Conservation (phyloP, 345 rosid species). For the Carallia brachiata region DNA sequence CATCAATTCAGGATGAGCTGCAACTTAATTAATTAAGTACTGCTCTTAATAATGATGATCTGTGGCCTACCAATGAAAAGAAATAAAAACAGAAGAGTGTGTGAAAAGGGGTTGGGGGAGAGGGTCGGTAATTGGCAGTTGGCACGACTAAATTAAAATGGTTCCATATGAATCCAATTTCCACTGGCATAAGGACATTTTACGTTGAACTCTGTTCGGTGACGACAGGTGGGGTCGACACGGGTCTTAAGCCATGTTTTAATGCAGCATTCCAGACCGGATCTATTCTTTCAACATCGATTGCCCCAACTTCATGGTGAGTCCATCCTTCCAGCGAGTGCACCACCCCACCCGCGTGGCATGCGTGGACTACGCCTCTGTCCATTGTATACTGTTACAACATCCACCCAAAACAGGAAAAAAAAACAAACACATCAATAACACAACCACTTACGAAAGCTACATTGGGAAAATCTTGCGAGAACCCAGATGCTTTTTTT, state of each 20-base stretch:
- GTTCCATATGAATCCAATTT: too few species aligned
- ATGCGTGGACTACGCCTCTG: constrained; percentile 95
- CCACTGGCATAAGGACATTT: too few species aligned
- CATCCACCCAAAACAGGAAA: neutral
- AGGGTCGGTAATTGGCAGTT: too few species aligned
- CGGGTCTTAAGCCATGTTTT: constrained; percentile 68
- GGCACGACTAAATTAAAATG: too few species aligned
- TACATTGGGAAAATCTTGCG: too few species aligned
- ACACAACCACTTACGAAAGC: too few species aligned
- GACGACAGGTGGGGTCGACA: constrained; percentile 20
- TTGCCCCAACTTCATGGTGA: constrained; percentile 94
- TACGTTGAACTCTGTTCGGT: too few species aligned
- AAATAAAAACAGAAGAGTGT: neutral
- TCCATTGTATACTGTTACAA: constrained; percentile 85
- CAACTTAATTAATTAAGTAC: neutral
- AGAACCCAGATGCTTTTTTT: too few species aligned
- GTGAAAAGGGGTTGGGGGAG: too few species aligned
- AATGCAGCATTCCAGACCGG: constrained; percentile 90
- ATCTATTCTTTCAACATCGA: constrained; percentile 86
- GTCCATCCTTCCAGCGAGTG: constrained; percentile 85
- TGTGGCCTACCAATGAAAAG: neutral
- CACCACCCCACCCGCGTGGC: constrained; percentile 98
- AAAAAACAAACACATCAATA: neutral
- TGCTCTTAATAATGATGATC: too few species aligned
- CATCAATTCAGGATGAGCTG: neutral